Conservation (phyloP, 495 filamentous ascomycete species). For the Usnea hakonensis region DNA sequence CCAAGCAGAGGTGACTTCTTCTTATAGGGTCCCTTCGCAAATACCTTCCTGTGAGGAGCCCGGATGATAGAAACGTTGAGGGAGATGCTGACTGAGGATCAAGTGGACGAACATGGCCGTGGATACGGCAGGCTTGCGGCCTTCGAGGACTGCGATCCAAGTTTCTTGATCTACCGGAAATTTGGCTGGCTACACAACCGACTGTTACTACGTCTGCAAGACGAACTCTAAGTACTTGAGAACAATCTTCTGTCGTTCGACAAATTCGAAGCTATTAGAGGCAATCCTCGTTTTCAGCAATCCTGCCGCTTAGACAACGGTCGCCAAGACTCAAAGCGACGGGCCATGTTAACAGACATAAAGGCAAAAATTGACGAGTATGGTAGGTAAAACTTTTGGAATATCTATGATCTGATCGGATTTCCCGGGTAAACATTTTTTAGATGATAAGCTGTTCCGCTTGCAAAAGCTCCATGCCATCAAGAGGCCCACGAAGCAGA, state of each 20-base stretch:
- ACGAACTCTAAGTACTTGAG: constrained; percentile 29
- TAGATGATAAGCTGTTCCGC: constrained; percentile 4
- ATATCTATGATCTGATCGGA: not conserved
- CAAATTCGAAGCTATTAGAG: constrained; percentile 17
- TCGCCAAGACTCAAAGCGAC: constrained; percentile 43
- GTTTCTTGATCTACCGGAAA: constrained; percentile 30
- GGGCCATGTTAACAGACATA: constrained; percentile 39
- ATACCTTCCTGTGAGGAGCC: not conserved
- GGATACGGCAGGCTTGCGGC: constrained; percentile 33
- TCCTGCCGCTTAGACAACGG: constrained; percentile 44
- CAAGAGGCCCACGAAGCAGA: constrained; percentile 5
- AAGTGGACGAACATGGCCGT: constrained; percentile 11
- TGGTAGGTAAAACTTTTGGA: constrained; percentile 38
- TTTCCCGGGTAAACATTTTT: not conserved
- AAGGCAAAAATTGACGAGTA: constrained; percentile 59
- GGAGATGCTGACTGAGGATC: not conserved
- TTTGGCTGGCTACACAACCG: constrained; percentile 32
- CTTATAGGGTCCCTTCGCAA: not conserved
- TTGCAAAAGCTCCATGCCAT: constrained; percentile 12
- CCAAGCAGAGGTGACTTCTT: not conserved
- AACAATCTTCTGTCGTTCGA: constrained; percentile 25
- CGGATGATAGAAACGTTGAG: not conserved
- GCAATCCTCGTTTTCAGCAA: constrained; percentile 33
- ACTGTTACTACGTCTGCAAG: constrained; percentile 32
- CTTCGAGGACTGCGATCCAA: constrained; percentile 25